phyloP scores from a whole-genome alignment of 2,329 filamentous ascomycete genomes.

The Alternaria triticina region DNA sequence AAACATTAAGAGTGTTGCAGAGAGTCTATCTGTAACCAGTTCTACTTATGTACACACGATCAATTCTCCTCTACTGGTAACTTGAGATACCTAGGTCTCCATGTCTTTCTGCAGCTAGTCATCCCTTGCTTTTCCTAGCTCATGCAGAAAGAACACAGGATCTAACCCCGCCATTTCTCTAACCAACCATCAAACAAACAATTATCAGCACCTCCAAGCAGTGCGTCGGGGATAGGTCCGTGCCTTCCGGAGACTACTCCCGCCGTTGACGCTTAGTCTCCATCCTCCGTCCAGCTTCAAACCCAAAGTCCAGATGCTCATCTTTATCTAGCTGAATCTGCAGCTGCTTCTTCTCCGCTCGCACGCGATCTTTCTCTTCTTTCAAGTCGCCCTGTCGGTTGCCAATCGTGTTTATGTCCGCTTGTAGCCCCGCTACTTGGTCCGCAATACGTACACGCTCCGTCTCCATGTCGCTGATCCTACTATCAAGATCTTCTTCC shows the following conservation, averaged over 20 bases:
- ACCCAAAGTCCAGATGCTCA: slow-evolving; percentile 6
- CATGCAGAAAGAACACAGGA: not conserved
- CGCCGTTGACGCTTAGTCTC: slow-evolving; percentile 1
- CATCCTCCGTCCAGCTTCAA: slow-evolving; percentile 7
- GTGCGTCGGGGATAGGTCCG: not conserved
- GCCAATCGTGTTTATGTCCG: not conserved
- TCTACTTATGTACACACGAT: not conserved
- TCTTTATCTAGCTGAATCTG: not conserved
- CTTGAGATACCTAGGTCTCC: not conserved
- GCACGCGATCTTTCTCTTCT: not conserved
- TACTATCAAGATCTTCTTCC: slow-evolving; percentile 2
- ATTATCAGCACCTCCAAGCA: not conserved
- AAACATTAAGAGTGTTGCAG: not conserved
- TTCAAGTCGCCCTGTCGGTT: not conserved
- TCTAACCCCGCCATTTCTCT: not conserved
- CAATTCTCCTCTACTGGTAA: not conserved
- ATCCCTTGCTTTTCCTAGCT: not conserved
- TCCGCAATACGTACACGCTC: not conserved
- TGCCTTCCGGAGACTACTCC: not conserved
- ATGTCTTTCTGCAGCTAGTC: not conserved
- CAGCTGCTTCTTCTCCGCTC: not conserved
- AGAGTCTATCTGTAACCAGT: not conserved
- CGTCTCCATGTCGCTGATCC: not conserved
- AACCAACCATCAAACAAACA: not conserved
- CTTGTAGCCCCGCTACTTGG: not conserved